Percentiles rank a stretch among this genome's conserved stretches.
These are phyloP conservation scores for Aspergillus fructus DNA, from an alignment of 2,329 filamentous ascomycete genomes.

Conservation along the genomic window DNA sequence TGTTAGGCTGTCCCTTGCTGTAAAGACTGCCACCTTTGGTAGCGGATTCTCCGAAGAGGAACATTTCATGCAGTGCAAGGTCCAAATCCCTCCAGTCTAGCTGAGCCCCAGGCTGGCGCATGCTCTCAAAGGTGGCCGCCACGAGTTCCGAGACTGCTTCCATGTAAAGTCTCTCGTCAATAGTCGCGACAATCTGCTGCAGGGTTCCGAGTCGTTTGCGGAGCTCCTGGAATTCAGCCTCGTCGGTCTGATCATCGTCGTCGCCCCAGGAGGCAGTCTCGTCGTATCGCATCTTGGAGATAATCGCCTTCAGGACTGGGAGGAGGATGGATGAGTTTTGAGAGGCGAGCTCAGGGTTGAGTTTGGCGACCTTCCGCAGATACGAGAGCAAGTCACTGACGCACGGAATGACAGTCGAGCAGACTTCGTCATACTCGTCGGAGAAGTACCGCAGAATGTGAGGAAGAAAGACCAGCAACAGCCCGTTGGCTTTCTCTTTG, in stretches of 20 bases:
- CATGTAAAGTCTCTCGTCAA: constrained; percentile 85
- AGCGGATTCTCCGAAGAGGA: constrained; percentile 90
- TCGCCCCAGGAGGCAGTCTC: constrained; percentile 92
- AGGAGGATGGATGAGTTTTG: constrained; percentile 81
- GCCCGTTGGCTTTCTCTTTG: constrained; percentile 72
- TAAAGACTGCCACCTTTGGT: constrained; percentile 84
- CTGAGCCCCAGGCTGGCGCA: constrained; percentile 69
- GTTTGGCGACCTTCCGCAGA: constrained; percentile 73
- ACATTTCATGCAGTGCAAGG: constrained; percentile 92
- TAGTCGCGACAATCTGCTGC: constrained; percentile 87
- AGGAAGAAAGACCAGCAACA: constrained; percentile 80
- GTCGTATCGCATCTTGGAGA: constrained; percentile 96
- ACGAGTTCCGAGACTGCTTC: constrained; percentile 85
- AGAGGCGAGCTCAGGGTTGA: constrained; percentile 62
- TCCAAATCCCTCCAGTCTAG: constrained; percentile 96
- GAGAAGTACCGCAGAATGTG: constrained; percentile 91
- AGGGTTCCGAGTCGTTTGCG: constrained; percentile 85
- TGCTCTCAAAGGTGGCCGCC: constrained; percentile 78
- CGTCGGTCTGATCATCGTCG: constrained; percentile 91
- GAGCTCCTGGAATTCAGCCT: constrained; percentile 95
- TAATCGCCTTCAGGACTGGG: constrained; percentile 85
- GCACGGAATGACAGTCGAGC: constrained; percentile 90
- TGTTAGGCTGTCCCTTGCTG: constrained; percentile 77
- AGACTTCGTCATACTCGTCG: constrained; percentile 97
- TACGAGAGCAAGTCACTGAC: constrained; percentile 90